Conservation (phyloP, 1,139 yeast genomes). For the Geotrichum siamense region DNA sequence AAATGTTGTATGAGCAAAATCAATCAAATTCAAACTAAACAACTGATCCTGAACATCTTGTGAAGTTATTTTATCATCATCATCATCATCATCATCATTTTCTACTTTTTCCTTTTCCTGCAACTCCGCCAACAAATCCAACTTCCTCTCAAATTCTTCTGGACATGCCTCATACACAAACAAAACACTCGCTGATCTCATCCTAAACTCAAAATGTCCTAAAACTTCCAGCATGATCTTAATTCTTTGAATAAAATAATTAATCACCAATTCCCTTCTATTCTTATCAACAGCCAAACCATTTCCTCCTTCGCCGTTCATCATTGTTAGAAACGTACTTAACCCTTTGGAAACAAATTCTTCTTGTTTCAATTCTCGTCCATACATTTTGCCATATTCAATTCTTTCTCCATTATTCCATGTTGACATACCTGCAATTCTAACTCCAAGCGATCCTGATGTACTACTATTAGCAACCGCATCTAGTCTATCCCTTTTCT, state of each 20-base stretch:
- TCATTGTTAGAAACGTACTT: constrained; percentile 42
- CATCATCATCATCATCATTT: constrained; percentile 27
- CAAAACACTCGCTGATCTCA: constrained; percentile 68
- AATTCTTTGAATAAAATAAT: constrained; percentile 48
- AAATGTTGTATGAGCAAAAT: constrained; percentile 79
- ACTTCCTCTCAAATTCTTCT: constrained; percentile 29
- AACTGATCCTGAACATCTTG: constrained; percentile 31
- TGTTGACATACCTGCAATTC: constrained; percentile 75
- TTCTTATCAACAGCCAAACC: constrained; percentile 28
- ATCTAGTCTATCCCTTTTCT: constrained; percentile 54
- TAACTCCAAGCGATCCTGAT: constrained; percentile 62
- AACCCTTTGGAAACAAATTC: constrained; percentile 45
- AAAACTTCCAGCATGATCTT: constrained; percentile 60
- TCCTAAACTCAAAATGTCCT: constrained; percentile 52
- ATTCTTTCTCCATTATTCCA: constrained; percentile 34
- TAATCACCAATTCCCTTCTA: constrained; percentile 25
- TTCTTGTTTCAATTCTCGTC: constrained; percentile 47
- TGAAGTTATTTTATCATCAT: constrained; percentile 25
- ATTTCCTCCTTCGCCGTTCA: constrained; percentile 12
- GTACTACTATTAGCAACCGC: constrained; percentile 67
- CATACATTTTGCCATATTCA: constrained; percentile 59
- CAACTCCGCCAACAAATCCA: constrained; percentile 24
- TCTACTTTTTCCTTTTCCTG: constrained; percentile 34
- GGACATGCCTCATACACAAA: constrained; percentile 67
- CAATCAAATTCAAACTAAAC: constrained; percentile 62